phyloP scores from a whole-genome alignment of 176 grass and related monocot genomes.

The Thalia dealbata region DNA sequence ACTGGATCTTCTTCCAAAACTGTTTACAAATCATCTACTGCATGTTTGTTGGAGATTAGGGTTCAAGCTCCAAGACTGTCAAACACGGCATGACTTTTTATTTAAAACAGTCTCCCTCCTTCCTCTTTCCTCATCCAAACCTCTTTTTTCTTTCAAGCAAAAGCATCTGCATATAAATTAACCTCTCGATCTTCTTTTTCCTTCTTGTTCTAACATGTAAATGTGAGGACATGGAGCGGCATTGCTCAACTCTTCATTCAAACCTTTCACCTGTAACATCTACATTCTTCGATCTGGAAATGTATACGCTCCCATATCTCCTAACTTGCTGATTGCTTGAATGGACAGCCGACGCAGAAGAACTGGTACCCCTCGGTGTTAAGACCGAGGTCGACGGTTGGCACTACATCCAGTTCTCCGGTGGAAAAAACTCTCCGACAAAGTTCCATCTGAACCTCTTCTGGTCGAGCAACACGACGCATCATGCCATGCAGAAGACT shows the following conservation, averaged over 20 bases:
- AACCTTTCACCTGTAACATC: not conserved
- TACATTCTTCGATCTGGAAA: not conserved
- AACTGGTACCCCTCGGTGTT: slow-evolving; percentile 38
- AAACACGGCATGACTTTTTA: too few species aligned
- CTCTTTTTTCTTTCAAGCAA: too few species aligned
- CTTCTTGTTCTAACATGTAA: not conserved
- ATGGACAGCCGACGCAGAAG: slow-evolving; percentile 39
- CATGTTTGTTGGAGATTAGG: too few species aligned
- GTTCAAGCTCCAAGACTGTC: too few species aligned
- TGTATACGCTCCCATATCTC: not conserved
- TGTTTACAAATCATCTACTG: too few species aligned
- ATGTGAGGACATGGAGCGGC: not conserved
- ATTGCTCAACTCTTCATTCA: not conserved
- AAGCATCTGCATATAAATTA: not conserved
- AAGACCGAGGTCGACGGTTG: slow-evolving; percentile 62
- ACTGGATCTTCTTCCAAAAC: too few species aligned
- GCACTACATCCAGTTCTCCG: slow-evolving; percentile 89
- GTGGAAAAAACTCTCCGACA: slow-evolving; percentile 65
- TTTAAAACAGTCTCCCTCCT: too few species aligned
- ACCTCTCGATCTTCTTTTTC: not conserved
- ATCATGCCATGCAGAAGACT: not conserved
- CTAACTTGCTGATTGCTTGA: not conserved
- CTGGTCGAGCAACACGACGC: slow-evolving; percentile 35
- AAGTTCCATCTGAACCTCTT: slow-evolving; percentile 65
- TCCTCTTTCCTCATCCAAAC: too few species aligned